These are phyloP conservation scores for Xylaria venustula DNA, from an alignment of 495 filamentous ascomycete species.

Conservation along the genomic window DNA sequence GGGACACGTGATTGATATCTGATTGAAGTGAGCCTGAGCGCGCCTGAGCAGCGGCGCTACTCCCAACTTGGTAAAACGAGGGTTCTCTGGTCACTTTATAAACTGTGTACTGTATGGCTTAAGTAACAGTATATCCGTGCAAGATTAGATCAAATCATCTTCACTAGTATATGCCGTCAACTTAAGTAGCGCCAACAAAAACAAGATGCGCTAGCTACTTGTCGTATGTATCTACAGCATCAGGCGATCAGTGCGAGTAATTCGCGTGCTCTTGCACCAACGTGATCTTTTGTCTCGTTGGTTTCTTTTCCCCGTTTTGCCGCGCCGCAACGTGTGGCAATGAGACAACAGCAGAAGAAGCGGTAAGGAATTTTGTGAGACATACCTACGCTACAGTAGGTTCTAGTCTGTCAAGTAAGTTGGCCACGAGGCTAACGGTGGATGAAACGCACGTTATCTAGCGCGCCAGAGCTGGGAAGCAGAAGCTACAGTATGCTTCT, in stretches of 20 bases:
- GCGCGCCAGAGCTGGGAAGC: background rate
- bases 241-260: background rate
- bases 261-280: background rate
- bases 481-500: too few species aligned
- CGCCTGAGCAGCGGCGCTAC: too few species aligned
- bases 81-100: too few species aligned
- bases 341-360: background rate
- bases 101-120: too few species aligned
- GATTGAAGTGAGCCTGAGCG: too few species aligned
- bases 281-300: background rate
- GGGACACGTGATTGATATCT: too few species aligned
- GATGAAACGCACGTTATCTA: background rate
- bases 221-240: background rate
- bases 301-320: background rate
- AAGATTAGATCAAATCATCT: too few species aligned
- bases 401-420: background rate
- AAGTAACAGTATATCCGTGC: too few species aligned
- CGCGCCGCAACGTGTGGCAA: background rate
- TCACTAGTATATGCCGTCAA: background rate
- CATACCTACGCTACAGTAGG: background rate
- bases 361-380: background rate
- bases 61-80: too few species aligned
- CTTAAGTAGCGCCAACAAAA: background rate
- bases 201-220: background rate
- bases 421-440: background rate